Evolutionary conservation across 2,329 filamentous ascomycete genomes (phyloP).

Genomic region (Talaromyces sp.): DNA sequence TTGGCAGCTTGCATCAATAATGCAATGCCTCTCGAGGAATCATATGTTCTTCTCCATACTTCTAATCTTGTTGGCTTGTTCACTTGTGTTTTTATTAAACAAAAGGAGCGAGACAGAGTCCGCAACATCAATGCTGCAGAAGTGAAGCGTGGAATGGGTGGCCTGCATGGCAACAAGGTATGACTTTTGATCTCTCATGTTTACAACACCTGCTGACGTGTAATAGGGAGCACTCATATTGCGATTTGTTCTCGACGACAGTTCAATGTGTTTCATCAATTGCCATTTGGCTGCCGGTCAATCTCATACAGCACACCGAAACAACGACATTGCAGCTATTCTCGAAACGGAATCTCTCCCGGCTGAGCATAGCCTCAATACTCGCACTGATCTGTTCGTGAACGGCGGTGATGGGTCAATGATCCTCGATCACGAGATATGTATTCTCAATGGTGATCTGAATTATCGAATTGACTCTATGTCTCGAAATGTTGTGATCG

Average conservation of each 20-base stretch:
- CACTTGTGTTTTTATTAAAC: constrained; percentile 91
- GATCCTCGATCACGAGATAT: constrained; percentile 97
- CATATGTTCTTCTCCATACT: constrained; percentile 84
- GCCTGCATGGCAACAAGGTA: constrained; percentile 88
- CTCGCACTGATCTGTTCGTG: constrained; percentile 73
- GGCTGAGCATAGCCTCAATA: constrained; percentile 61
- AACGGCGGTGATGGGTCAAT: constrained; percentile 93
- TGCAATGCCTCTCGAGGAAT: constrained; percentile 69
- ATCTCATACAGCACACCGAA: constrained; percentile 80
- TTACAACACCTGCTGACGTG: background rate
- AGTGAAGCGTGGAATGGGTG: constrained; percentile 94
- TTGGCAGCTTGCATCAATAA: constrained; percentile 78
- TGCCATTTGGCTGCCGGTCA: constrained; percentile 96
- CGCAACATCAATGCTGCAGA: constrained; percentile 74
- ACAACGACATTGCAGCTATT: constrained; percentile 88
- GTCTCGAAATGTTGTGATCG: constrained; percentile 87
- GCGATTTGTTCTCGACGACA: constrained; percentile 91
- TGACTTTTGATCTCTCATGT: constrained; percentile 16
- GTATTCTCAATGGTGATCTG: constrained; percentile 89
- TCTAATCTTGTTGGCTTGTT: constrained; percentile 90
- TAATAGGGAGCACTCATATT: constrained; percentile 73
- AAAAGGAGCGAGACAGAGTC: constrained; percentile 71
- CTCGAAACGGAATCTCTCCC: constrained; percentile 77
- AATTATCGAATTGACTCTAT: constrained; percentile 99
- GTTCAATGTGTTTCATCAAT: constrained; percentile 92